A percentile compares a stretch with the other conserved stretches of the same genome.
phyloP scores from a whole-genome alignment of 106 monocot genomes.

The Cymbidium sinense region DNA sequence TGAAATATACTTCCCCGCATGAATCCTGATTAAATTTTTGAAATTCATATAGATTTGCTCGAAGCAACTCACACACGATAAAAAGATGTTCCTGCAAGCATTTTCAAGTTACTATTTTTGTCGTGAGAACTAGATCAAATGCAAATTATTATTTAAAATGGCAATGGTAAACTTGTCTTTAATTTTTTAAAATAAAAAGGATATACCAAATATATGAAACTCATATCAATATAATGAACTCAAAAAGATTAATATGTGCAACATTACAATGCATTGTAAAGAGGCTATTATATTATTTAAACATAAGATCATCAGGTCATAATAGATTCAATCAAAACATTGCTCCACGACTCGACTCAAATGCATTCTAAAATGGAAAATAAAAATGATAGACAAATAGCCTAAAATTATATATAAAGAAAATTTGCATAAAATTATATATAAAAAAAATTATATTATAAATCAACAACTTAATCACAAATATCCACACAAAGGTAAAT shows the following conservation, averaged over 20 bases:
- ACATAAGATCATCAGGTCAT: neutral
- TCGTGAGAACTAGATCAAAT: neutral
- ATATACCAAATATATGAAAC: neutral
- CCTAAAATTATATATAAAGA: neutral
- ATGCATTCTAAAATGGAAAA: too few relatives aligned
- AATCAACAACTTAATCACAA: too few relatives aligned
- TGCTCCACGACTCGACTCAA: neutral
- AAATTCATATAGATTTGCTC: conserved; percentile 88
- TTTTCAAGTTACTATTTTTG: neutral
- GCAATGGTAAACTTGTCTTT: neutral
- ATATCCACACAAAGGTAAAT: too few relatives aligned
- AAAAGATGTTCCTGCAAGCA: conserved; percentile 88
- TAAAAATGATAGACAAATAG: neutral
- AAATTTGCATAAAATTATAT: neutral
- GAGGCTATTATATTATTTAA: neutral
- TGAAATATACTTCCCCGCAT: conserved; percentile 72
- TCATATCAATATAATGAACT: too few relatives aligned
- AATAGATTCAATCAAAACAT: neutral
- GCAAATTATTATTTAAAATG: neutral
- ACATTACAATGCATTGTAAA: neutral
- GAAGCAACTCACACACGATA: conserved; percentile 84
- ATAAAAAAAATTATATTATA: neutral
- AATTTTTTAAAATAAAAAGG: neutral
- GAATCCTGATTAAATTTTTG: conserved; percentile 84
- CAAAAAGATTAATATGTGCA: too few relatives aligned